These are phyloP conservation scores for Kodamaea lidongshanica DNA, from an alignment of 805 yeast species.

Conservation along the genomic window DNA sequence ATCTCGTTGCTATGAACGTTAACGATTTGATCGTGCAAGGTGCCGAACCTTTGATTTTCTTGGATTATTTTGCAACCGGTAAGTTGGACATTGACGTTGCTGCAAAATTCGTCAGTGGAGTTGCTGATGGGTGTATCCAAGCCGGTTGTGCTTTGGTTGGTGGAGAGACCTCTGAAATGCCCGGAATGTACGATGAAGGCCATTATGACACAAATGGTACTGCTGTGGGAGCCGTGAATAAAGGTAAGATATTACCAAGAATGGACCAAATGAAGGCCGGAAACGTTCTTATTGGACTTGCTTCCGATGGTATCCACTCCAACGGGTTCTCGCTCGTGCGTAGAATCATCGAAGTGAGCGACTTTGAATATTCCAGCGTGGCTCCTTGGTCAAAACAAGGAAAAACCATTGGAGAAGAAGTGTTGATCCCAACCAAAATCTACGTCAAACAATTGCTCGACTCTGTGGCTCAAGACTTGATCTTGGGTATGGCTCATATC, in stretches of 20 bases:
- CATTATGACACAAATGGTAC: constrained; percentile 99
- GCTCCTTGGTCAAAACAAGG: constrained; percentile 78
- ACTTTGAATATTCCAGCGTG: constrained; percentile 59
- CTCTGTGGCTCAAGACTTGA: constrained; percentile 56
- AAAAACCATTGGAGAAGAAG: constrained; percentile 76
- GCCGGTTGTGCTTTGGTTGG: constrained; percentile 98
- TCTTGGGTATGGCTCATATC: constrained; percentile 90
- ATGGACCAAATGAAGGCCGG: constrained; percentile 64
- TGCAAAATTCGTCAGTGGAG: constrained; percentile 86
- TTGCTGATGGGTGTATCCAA: constrained; percentile 89
- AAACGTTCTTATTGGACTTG: constrained; percentile 78
- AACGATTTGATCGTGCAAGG: constrained; percentile 98
- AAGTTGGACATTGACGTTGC: constrained; percentile 80
- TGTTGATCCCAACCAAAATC: constrained; percentile 85
- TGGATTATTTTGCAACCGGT: constrained; percentile 96
- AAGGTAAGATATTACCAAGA: constrained; percentile 68
- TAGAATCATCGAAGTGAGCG: constrained; percentile 71
- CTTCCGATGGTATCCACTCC: constrained; percentile 91
- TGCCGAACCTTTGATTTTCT: constrained; percentile 92
- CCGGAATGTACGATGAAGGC: constrained; percentile 93
- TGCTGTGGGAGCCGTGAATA: constrained; percentile 92
- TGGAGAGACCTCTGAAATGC: constrained; percentile 99
- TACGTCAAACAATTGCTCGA: constrained; percentile 88
- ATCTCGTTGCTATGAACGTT: constrained; percentile 97
- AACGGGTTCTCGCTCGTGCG: constrained; percentile 95